These are phyloP conservation scores for Cucurbita moschata DNA, from an alignment of 306 rosid genomes.

Conservation along the genomic window DNA sequence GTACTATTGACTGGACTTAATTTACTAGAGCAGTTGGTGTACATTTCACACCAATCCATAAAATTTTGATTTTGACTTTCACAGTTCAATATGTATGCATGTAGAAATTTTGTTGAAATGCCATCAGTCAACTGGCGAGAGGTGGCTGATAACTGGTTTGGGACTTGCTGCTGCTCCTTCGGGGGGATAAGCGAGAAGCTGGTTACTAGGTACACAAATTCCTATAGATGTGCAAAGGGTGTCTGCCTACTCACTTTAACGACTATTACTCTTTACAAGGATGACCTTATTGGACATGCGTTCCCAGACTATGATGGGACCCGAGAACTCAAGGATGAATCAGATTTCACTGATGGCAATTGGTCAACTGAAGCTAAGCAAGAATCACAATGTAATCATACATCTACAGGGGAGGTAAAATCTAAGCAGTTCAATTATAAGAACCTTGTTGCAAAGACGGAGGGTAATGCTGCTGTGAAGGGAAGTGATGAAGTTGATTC, in stretches of 20 bases:
- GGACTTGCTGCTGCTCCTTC: slow-evolving; percentile 79
- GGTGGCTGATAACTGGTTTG: slow-evolving; percentile 96
- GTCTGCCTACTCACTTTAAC: slow-evolving; percentile 50
- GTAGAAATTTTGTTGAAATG: slow-evolving; percentile 75
- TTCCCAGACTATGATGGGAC: slow-evolving; percentile 21
- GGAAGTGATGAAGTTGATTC: slow-evolving; percentile 16
- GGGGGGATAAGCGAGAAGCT: slow-evolving; percentile 89
- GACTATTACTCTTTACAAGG: slow-evolving; percentile 50
- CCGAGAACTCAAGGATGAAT: slow-evolving; percentile 10
- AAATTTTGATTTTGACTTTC: not conserved
- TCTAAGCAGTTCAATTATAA: slow-evolving; percentile 17
- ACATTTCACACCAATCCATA: not conserved
- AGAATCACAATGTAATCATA: slow-evolving; percentile 14
- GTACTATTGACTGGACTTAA: not conserved
- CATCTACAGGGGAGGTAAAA: slow-evolving; percentile 16
- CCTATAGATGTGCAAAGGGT: slow-evolving; percentile 42
- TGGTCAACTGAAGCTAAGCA: slow-evolving; percentile 7
- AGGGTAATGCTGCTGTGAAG: slow-evolving; percentile 11
- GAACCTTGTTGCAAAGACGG: slow-evolving; percentile 14
- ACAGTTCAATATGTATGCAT: not conserved
- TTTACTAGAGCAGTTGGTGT: not conserved
- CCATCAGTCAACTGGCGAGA: slow-evolving; percentile 90
- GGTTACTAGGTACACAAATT: slow-evolving; percentile 53
- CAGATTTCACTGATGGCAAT: slow-evolving; percentile 8
- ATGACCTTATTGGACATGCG: slow-evolving; percentile 47